Percentiles rank a stretch among this genome's conserved stretches.
Evolutionary conservation across 495 filamentous ascomycete genomes (phyloP).

Genomic region (Penicillium desertorum): DNA sequence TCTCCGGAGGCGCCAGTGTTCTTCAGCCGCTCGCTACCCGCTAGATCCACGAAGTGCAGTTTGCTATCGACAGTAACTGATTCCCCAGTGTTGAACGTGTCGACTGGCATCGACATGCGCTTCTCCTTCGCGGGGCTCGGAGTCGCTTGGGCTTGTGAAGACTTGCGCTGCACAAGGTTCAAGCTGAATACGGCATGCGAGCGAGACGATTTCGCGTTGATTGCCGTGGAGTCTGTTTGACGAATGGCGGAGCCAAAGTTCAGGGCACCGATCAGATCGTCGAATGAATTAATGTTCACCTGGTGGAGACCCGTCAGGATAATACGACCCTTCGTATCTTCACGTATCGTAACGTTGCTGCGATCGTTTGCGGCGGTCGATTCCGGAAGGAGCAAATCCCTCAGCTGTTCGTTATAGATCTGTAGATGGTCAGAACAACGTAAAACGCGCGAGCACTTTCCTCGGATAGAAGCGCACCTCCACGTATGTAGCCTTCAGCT

Average conservation of each 20-base stretch:
- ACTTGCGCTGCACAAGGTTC: constrained; percentile 86
- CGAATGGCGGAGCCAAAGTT: constrained; percentile 92
- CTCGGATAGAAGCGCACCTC: constrained; percentile 55
- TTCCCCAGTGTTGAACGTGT: constrained; percentile 65
- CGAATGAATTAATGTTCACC: constrained; percentile 86
- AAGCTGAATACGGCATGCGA: constrained; percentile 98
- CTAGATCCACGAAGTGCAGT: constrained; percentile 97
- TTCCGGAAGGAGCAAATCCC: constrained; percentile 87
- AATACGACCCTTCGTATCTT: constrained; percentile 95
- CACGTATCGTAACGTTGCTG: constrained; percentile 75
- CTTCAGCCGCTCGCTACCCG: constrained; percentile 95
- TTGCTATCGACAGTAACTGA: constrained; percentile 94
- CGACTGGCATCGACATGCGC: constrained; percentile 84
- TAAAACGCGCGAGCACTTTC: background rate
- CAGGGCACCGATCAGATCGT: constrained; percentile 83
- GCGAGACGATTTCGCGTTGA: constrained; percentile 98
- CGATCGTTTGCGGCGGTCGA: constrained; percentile 66
- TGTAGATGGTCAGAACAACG: constrained; percentile 29
- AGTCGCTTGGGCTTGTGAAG: constrained; percentile 45
- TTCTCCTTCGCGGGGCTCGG: constrained; percentile 66
- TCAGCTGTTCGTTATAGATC: constrained; percentile 96
- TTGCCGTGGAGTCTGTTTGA: constrained; percentile 97
- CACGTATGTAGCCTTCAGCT: constrained; percentile 92
- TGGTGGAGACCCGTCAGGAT: constrained; percentile 85
- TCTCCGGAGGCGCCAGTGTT: constrained; percentile 96